Evolutionary conservation across 148 eudicot genomes (phyloP), one percentile per base, ranked within the genome.

Genomic region (Talinum fruticosum): DNA sequence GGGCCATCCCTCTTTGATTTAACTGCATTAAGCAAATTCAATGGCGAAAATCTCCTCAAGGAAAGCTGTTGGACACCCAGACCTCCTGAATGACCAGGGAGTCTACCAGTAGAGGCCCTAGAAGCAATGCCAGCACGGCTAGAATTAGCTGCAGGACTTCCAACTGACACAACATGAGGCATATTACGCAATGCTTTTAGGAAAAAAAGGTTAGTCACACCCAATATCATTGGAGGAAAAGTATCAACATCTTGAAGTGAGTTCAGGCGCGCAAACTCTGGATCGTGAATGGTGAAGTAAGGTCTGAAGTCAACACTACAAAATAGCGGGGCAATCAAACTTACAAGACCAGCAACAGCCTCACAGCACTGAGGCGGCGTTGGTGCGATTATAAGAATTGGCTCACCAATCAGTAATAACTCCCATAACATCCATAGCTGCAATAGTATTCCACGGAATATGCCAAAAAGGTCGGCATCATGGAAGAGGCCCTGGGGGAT

Each of bases 351-450:
- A 41, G 99, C 89, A 66, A 96, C 99, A 72, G 99, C 99, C 83
- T 96, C 99, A 36, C 94, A 88, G 75, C 97, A 96, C 79, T 96
- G 97, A 26, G 99, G 93, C 65, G 99, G 97, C 47, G 97, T 93
- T 37, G 99, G 99, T 38, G 99, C 97, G 81, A 96, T 89, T 35
- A 96, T 78, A 83, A 96, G 96, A 81, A 96, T 86, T 14, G 99
- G 99, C 81, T 96, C 99, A 69, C 99, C 99, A 71, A 93, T 82
- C 72, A 96, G 90, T 82, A 93, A 84, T 61, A 96, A 83, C 73
- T 96, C 99, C 99, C 99, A 96, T 34, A 93, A 81, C 57, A 85
- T 79, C 99, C 99, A 96, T 69, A 96, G 91, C 84, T 96, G 99
- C 92, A 96, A 81, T 24, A 96, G 81, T 74, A 93, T 81, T 69